Evolutionary conservation across 495 filamentous ascomycete genomes (phyloP), one percentile per base, ranked within the genome.

Genomic region (Margaritispora aquatica): DNA sequence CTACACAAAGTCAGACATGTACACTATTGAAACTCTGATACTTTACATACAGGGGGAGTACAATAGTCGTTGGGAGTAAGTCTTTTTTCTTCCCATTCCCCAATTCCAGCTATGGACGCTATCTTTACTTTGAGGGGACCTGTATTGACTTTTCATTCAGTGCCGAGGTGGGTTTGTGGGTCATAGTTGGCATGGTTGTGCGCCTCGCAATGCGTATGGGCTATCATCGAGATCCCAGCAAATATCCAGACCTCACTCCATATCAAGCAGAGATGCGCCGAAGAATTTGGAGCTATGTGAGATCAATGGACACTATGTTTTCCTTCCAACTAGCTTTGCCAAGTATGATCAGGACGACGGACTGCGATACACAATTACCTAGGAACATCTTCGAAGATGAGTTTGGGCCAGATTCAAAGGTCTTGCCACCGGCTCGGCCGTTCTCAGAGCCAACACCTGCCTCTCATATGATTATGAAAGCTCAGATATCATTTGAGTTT

Each of bases 371-470:
- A 0, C 83, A 89, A 55, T 71, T 96, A 31, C 94, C 94, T 17
- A 81, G 87, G 61, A 99, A 97, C 70, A 77, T 97, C 23, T 93
- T 90, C 68, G 94, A 99, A 67, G 93, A 97, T 63, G 95, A 97
- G 65, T 88, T 97, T 49, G 84, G 87, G 49, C 87, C 92, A 49
- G 84, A 87, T 50, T 88, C 81, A 63, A 87, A 87, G 67, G 76
- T 79, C 9, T 75, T 97, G 23, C 94, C 94, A 11, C 82, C 84
- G 4, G 83, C 90, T 0, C 79, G 90, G 57, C 87, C 89, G 10
- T 74, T 76, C 34, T 79, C 80, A 20, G 92, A 97, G 70, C 82
- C 89, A 7, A 99, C 94, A 1, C 88, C 89, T 8, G 83, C 94
- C 47, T 88, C 87, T 1, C 97, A 91, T 73, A 84, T 97, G 83